Evolutionary conservation across 495 filamentous ascomycete species (phyloP), one percentile per base, ranked within the genome.

Genomic region (Hypoxylon trugodes): DNA sequence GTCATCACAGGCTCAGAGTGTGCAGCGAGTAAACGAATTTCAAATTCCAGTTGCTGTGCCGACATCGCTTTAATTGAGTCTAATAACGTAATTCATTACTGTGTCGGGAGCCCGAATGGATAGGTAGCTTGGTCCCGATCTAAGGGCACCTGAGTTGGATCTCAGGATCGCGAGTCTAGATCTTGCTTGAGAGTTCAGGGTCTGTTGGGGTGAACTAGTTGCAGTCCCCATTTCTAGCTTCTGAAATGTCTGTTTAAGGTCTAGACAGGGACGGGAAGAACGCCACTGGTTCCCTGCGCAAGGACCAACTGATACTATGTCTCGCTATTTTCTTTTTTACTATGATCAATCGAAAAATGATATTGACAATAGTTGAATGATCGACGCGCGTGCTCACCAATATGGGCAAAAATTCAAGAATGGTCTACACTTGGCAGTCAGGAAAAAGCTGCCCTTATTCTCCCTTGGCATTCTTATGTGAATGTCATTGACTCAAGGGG

Each of bases 281-380:
- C 26, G 22, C 32, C 33, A n/a, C 24, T 51, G 28, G 9, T 52
- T 55, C 22, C 40, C 19, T 49, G 33, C 38, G 46, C 58, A 67
- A 47, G 48, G 58, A 32, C 64, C 47, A 53, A 57, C 24, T 40
- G 57, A 28, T 15, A 45, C 36, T n/a, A 15, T 66, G 63, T 66
- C 57, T 66, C 57, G 51, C 45, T 16, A 26, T 36, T 15, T 58
- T 58, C 30, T 32, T 42, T 61, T 52, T 48, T 45, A 18, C 10
- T 19, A 32, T 13, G 28, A 28, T 54, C 38, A 49, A 16, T 33
- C 36, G n/a, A 47, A 18, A n/a, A 28, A 28, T 28, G 51, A 42
- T 57, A 67, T 61, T 59, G 52, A 41, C 64, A 61, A 67, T 67
- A 67, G 64, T 62, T 16, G 9, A 16, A 12, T 25, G 64, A 67